phyloP scores from a whole-genome alignment of 1,284 basidiomycete species.

The Cronartium ribicola region DNA sequence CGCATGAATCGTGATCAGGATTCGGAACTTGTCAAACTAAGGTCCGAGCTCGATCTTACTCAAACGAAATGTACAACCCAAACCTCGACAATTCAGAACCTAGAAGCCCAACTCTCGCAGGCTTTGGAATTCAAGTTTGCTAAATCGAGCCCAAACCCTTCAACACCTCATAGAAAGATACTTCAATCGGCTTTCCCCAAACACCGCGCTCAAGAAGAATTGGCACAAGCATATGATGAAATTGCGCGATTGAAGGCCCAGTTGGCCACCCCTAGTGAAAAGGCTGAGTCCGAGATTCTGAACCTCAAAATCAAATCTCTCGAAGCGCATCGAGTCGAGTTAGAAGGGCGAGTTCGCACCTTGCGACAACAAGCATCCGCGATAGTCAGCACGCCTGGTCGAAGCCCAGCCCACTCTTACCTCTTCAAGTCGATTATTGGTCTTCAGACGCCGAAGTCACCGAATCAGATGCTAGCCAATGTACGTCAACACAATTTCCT shows the following conservation, averaged over 20 bases:
- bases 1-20: conserved; percentile 51
- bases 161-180: conserved; percentile 5
- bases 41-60: conserved; percentile 44
- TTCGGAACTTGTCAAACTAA: conserved; percentile 53
- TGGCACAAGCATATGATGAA: conserved; percentile 71
- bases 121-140: conserved; percentile 29
- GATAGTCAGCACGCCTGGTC: conserved; percentile 45
- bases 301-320: conserved; percentile 68
- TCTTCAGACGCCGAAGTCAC: conserved; percentile 48
- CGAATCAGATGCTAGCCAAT: conserved; percentile 66
- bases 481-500: conserved; percentile 55
- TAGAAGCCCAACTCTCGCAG: conserved; percentile 50
- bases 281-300: conserved; percentile 67
- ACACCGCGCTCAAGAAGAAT: conserved; percentile 63
- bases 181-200: conserved; percentile 56
- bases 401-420: conserved; percentile 44
- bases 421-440: conserved; percentile 61
- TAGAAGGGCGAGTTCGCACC: conserved; percentile 64
- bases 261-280: conserved; percentile 69
- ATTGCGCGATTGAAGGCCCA: conserved; percentile 68
- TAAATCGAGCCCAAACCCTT: conserved; percentile 5
- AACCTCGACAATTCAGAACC: conserved; percentile 27
- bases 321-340: conserved; percentile 68
- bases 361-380: conserved; percentile 50
- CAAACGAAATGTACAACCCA: conserved; percentile 33